These are phyloP conservation scores for Lactarius tabidus DNA, from an alignment of 768 basidiomycete genomes.

Conservation along the genomic window DNA sequence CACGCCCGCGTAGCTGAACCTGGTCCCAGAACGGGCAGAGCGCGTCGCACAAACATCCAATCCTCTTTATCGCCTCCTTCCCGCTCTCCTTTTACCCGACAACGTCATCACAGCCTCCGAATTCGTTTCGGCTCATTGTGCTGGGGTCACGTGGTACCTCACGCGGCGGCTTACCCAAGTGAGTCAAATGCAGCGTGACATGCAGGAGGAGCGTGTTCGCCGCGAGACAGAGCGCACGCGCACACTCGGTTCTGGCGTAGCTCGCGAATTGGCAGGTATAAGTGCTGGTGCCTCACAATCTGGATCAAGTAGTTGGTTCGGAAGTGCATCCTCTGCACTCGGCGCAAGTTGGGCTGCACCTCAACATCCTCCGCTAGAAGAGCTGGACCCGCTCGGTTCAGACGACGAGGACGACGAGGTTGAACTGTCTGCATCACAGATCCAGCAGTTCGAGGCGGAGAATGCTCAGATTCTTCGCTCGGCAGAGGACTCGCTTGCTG, in stretches of 20 bases:
- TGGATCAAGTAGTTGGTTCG: constrained; percentile 45
- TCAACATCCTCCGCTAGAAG: constrained; percentile 31
- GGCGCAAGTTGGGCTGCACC: constrained; percentile 42
- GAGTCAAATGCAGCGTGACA: constrained; percentile 73
- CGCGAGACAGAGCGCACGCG: constrained; percentile 80
- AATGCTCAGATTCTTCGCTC: constrained; percentile 81
- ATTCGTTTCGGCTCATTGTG: constrained; percentile 82
- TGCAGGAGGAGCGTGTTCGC: constrained; percentile 92
- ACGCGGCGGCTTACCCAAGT: constrained; percentile 74
- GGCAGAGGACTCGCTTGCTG: constrained; percentile 81
- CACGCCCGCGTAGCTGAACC: constrained; percentile 20
- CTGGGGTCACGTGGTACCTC: constrained; percentile 91
- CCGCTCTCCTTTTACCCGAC: constrained; percentile 59
- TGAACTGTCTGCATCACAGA: constrained; percentile 81
- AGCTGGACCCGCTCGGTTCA: constrained; percentile 46
- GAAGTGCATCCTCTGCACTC: constrained; percentile 47
- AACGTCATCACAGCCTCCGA: constrained; percentile 57
- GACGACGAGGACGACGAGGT: constrained; percentile 67
- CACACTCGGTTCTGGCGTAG: constrained; percentile 78
- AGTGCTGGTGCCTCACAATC: constrained; percentile 39
- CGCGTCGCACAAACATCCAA: constrained; percentile 60
- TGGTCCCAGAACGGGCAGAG: constrained; percentile 56
- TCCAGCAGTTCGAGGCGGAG: constrained; percentile 90
- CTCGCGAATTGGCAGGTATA: constrained; percentile 54
- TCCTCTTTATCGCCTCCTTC: constrained; percentile 65